phyloP scores from a whole-genome alignment of 2,329 filamentous ascomycete genomes.

The Hymenoscyphus fructigenus region DNA sequence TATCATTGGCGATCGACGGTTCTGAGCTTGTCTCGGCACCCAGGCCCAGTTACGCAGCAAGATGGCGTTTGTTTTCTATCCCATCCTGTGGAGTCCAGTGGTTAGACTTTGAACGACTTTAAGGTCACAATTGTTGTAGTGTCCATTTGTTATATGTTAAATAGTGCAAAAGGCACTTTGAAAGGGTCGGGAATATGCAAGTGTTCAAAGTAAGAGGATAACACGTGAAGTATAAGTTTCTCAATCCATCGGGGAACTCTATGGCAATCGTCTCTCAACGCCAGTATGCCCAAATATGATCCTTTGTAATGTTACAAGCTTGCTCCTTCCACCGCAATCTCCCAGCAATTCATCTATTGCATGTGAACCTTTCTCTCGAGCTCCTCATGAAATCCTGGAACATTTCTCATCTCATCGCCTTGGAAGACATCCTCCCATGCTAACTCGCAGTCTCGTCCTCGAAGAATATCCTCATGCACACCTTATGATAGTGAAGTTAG shows the following conservation, averaged over 20 bases:
- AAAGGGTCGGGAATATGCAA: background rate
- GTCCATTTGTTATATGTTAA: background rate
- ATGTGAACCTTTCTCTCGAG: slow-evolving; percentile 93
- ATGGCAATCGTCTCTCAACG: background rate
- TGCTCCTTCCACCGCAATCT: background rate
- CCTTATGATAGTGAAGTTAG: slow-evolving; percentile 38
- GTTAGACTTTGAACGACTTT: background rate
- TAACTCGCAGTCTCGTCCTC: slow-evolving; percentile 72
- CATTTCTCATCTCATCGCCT: slow-evolving; percentile 70
- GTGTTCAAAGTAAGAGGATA: background rate
- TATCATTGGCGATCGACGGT: background rate
- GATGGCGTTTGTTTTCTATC: background rate
- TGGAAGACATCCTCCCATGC: slow-evolving; percentile 93
- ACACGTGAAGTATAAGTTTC: background rate
- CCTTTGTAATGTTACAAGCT: background rate
- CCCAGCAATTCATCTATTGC: slow-evolving; percentile 32
- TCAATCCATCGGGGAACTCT: background rate
- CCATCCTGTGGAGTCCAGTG: background rate
- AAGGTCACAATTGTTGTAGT: background rate
- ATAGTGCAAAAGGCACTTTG: background rate
- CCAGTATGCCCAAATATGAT: background rate
- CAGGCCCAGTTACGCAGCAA: background rate
- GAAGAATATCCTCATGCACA: slow-evolving; percentile 87
- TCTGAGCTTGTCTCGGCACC: background rate
- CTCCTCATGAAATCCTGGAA: slow-evolving; percentile 81